Conservation (phyloP, 495 filamentous ascomycete genomes). For the Talaromyces liani region DNA sequence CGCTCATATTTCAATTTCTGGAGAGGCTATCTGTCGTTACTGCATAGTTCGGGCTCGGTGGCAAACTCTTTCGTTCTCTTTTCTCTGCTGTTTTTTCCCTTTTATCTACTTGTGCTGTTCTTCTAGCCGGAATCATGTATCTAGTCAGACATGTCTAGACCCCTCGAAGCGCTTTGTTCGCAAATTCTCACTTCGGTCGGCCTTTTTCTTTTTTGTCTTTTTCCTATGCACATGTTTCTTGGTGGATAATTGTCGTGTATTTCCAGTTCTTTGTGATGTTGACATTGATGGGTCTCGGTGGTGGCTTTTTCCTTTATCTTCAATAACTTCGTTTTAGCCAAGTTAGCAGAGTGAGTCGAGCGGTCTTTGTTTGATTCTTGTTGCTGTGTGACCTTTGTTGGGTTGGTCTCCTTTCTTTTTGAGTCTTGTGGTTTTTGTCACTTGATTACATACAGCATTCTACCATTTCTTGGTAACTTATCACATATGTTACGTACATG, state of each 20-base stretch:
- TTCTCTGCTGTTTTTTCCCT: neutral
- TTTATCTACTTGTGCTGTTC: neutral
- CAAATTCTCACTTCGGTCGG: neutral
- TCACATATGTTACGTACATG: neutral
- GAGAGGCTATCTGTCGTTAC: constrained; percentile 11
- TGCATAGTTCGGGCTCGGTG: constrained; percentile 9
- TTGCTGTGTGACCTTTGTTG: neutral
- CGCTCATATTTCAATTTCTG: constrained; percentile 3
- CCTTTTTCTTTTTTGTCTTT: neutral
- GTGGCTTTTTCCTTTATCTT: neutral
- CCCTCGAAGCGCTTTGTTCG: neutral
- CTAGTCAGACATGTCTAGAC: neutral
- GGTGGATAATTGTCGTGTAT: neutral
- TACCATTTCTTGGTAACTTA: neutral
- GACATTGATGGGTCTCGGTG: neutral
- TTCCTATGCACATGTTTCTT: neutral
- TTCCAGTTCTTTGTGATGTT: neutral
- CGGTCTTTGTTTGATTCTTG: neutral
- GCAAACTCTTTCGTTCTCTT: neutral
- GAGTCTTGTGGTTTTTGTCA: neutral
- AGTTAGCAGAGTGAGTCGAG: neutral
- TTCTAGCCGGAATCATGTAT: neutral
- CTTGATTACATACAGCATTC: neutral
- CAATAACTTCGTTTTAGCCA: neutral
- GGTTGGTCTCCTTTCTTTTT: neutral